Percentiles rank a stretch among this genome's conserved stretches.
These are phyloP conservation scores for Phialophora macrospora DNA, from an alignment of 2,329 filamentous ascomycete species.

Conservation along the genomic window DNA sequence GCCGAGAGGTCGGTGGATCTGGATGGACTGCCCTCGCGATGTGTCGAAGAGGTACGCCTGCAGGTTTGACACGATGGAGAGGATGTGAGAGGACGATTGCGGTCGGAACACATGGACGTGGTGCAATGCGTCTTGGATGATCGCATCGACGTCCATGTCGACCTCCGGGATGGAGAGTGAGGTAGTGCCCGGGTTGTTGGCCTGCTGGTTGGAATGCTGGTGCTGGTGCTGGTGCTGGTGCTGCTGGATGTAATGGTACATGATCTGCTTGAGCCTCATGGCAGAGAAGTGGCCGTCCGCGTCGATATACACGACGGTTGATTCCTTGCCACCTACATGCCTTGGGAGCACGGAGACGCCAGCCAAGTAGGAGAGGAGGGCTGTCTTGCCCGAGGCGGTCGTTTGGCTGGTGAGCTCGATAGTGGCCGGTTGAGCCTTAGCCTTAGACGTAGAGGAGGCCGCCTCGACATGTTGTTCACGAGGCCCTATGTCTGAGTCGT, in stretches of 20 bases:
- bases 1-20: slow-evolving; percentile 50
- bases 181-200: not conserved
- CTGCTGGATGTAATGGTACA: slow-evolving; percentile 41
- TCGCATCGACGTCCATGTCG: not conserved
- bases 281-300: slow-evolving; percentile 61
- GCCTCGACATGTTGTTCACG: not conserved
- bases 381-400: slow-evolving; percentile 62
- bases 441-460: not conserved
- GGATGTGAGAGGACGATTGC: slow-evolving; percentile 55
- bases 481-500: slow-evolving; percentile 1
- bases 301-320: slow-evolving; percentile 62
- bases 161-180: not conserved
- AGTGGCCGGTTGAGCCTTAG: slow-evolving; percentile 44
- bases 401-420: slow-evolving; percentile 61
- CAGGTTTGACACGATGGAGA: slow-evolving; percentile 56
- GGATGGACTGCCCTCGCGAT: slow-evolving; percentile 46
- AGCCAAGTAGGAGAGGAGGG: slow-evolving; percentile 62
- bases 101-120: slow-evolving; percentile 66
- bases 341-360: slow-evolving; percentile 58
- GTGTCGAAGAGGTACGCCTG: slow-evolving; percentile 57
- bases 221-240: slow-evolving; percentile 2
- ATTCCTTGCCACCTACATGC: slow-evolving; percentile 50
- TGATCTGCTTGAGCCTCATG: slow-evolving; percentile 48
- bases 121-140: slow-evolving; percentile 44
- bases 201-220: not conserved